Percentiles rank a stretch among this genome's conserved stretches.
These are phyloP conservation scores for Mycena metata DNA, from an alignment of 768 basidiomycete species.

Conservation along the genomic window DNA sequence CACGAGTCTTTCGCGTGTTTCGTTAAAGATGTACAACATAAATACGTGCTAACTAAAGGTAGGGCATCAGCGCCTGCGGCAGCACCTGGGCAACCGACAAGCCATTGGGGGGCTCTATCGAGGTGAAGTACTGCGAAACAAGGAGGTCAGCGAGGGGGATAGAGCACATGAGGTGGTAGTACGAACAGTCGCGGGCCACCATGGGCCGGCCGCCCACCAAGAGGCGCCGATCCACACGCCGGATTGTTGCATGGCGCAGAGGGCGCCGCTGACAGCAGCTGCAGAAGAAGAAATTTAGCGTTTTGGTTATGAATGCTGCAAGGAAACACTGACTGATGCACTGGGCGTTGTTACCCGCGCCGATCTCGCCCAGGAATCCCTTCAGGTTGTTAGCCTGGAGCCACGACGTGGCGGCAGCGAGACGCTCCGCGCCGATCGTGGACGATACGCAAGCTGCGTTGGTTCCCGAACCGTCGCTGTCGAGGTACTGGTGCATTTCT, in stretches of 20 bases:
- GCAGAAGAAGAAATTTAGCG: conserved; percentile 48
- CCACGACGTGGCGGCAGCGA: conserved; percentile 70
- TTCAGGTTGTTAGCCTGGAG: conserved; percentile 70
- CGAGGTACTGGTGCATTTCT: conserved; percentile 83
- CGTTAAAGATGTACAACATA: too few species aligned
- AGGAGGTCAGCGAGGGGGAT: not conserved
- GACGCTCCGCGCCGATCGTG: conserved; percentile 71
- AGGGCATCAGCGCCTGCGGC: conserved; percentile 69
- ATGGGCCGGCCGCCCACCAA: conserved; percentile 77
- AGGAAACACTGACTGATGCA: conserved; percentile 31
- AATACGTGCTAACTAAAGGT: conserved; percentile 51
- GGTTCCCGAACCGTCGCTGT: conserved; percentile 73
- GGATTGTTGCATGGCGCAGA: conserved; percentile 71
- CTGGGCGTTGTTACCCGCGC: conserved; percentile 59
- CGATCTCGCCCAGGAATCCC: conserved; percentile 76
- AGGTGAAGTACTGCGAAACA: conserved; percentile 64
- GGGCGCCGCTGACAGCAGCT: conserved; percentile 64
- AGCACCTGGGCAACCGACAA: conserved; percentile 65
- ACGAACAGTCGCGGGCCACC: conserved; percentile 67
- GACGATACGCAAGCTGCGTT: conserved; percentile 65
- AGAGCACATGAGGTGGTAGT: not conserved
- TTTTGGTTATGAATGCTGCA: not conserved
- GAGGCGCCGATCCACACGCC: conserved; percentile 68
- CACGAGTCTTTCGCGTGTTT: too few species aligned
- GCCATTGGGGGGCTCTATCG: conserved; percentile 72